phyloP scores from a whole-genome alignment of 2,329 filamentous ascomycete genomes.

The Arthrinium puccinioides region DNA sequence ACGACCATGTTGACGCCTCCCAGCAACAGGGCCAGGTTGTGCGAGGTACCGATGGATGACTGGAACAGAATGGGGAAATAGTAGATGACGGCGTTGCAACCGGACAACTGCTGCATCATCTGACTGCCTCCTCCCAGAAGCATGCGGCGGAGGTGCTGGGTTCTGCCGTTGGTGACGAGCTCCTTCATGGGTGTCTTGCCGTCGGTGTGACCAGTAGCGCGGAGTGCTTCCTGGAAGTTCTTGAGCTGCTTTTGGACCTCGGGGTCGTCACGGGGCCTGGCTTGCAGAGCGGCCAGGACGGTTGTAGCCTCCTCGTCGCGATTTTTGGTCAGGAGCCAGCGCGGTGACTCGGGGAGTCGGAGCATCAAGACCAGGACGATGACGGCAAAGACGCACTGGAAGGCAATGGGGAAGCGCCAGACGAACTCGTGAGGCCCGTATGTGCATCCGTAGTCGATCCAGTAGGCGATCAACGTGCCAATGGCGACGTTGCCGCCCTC shows the following conservation, averaged over 20 bases:
- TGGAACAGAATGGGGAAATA: slow-evolving; percentile 55
- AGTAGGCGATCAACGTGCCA: slow-evolving; percentile 34
- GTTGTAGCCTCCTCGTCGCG: slow-evolving; percentile 45
- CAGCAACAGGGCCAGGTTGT: slow-evolving; percentile 43
- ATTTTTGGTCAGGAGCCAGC: slow-evolving; percentile 36
- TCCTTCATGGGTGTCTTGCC: slow-evolving; percentile 26
- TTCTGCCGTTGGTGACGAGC: slow-evolving; percentile 53
- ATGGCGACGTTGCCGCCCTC: slow-evolving; percentile 36
- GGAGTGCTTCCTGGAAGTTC: slow-evolving; percentile 26
- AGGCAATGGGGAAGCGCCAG: slow-evolving; percentile 32
- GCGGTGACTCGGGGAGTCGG: slow-evolving; percentile 46
- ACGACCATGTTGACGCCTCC: slow-evolving; percentile 51
- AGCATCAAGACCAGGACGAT: slow-evolving; percentile 30
- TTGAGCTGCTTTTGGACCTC: slow-evolving; percentile 38
- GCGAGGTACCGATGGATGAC: slow-evolving; percentile 27
- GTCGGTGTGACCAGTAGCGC: slow-evolving; percentile 20
- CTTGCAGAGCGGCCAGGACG: slow-evolving; percentile 43
- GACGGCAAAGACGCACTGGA: slow-evolving; percentile 36
- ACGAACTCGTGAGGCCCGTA: slow-evolving; percentile 23
- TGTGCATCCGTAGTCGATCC: slow-evolving; percentile 32
- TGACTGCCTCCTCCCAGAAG: slow-evolving; percentile 51
- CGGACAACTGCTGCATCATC: slow-evolving; percentile 55
- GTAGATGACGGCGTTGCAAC: slow-evolving; percentile 53
- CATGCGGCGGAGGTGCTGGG: slow-evolving; percentile 57
- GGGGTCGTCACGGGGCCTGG: slow-evolving; percentile 37